phyloP scores from a whole-genome alignment of 2,329 filamentous ascomycete genomes.

The Curvularia sp. region DNA sequence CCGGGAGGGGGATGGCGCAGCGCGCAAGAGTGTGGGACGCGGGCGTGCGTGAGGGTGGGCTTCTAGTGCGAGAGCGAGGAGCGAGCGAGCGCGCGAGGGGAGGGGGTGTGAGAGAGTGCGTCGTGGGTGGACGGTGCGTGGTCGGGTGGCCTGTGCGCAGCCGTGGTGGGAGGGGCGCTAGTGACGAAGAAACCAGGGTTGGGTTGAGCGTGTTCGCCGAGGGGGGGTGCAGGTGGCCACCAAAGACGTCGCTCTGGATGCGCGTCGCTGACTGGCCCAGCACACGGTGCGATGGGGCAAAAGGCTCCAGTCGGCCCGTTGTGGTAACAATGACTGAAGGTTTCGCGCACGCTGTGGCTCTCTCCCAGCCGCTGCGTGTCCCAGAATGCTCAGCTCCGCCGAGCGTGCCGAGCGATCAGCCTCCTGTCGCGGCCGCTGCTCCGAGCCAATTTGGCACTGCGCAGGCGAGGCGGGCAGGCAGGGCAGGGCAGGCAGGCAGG shows the following conservation, averaged over 20 bases:
- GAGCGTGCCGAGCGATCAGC: constrained; percentile 47
- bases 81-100: not conserved
- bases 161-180: constrained; percentile 24
- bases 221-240: constrained; percentile 27
- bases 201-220: constrained; percentile 31
- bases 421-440: constrained; percentile 43
- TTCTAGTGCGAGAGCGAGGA: constrained; percentile 23
- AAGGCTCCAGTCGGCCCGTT: constrained; percentile 43
- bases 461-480: not conserved
- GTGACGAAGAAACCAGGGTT: constrained; percentile 26
- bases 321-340: constrained; percentile 33
- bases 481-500: not conserved
- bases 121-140: not conserved
- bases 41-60: constrained; percentile 22
- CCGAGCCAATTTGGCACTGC: constrained; percentile 21
- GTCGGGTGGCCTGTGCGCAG: constrained; percentile 19
- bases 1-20: constrained; percentile 34
- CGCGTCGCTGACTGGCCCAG: constrained; percentile 25
- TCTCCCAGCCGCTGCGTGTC: constrained; percentile 36
- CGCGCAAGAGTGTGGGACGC: constrained; percentile 32
- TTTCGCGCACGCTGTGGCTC: constrained; percentile 29
- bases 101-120: not conserved
- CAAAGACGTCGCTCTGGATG: constrained; percentile 22
- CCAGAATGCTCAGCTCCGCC: constrained; percentile 40
- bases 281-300: constrained; percentile 16